Evolutionary conservation across 306 rosid species (phyloP), one percentile per base, ranked within the genome.

Genomic region (Gynostemma pentaphyllum): DNA sequence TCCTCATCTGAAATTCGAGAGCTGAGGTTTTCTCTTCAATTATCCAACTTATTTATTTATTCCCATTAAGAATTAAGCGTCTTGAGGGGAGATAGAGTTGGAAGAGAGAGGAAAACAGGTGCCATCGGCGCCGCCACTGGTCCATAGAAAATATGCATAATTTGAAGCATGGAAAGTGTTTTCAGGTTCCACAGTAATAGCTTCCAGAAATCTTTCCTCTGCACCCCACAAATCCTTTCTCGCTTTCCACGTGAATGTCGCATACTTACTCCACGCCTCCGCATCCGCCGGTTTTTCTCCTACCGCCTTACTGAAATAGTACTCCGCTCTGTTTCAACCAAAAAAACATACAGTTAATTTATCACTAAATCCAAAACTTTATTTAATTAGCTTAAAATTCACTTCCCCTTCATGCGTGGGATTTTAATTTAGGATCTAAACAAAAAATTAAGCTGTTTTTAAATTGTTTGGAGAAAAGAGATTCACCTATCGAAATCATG

Each of bases 301-400:
- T 60, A 74, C 70, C 0, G 87, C 88, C 22, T 76, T 75, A 70
- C 51, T 82, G 77, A 83, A 83, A 73, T 76, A 83, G 51, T 78
- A 84, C 75, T 90, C 97, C 41, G 95, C 95, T 79, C 97, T 90
- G 85, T 71, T 63, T n/a, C n/a, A n/a, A n/a, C n/a, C n/a, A n/a
- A n/a, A n/a, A n/a, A n/a, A n/a, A n/a, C n/a, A n/a, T n/a, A n/a
- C n/a, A n/a, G n/a, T n/a, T n/a, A n/a, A n/a, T n/a, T n/a, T n/a
- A n/a, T n/a, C n/a, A n/a, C n/a, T n/a, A n/a, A n/a, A n/a, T n/a
- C n/a, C n/a, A n/a, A n/a, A n/a, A n/a, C n/a, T n/a, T n/a, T n/a
- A n/a, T n/a, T n/a, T n/a, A n/a, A n/a, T n/a, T n/a, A n/a, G n/a
- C n/a, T n/a, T n/a, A n/a, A n/a, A n/a, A n/a, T n/a, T n/a, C n/a